Conservation (phyloP, 169 alveolate species). For the Plasmodium gallinaceum region DNA sequence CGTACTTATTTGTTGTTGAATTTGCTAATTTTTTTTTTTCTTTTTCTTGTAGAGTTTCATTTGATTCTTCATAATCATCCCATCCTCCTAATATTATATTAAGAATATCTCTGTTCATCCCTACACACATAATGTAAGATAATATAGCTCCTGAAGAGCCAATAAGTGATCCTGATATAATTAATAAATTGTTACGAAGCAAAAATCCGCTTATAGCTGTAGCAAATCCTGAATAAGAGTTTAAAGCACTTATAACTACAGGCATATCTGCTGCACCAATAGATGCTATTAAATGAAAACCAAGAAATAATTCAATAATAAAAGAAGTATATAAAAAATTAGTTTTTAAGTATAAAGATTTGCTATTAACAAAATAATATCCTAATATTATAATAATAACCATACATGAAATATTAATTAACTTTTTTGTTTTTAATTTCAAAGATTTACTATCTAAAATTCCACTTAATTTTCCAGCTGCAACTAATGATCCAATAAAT, state of each 20-base stretch:
- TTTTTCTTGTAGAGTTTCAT: constrained; percentile 86
- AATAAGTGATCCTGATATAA: constrained; percentile 94
- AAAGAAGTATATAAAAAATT: constrained; percentile 78
- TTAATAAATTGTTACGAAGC: constrained; percentile 91
- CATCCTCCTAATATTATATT: constrained; percentile 93
- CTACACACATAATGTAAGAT: constrained; percentile 95
- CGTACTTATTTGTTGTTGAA: constrained; percentile 85
- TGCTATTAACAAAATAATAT: constrained; percentile 57
- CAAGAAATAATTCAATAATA: constrained; percentile 85
- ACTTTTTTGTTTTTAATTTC: constrained; percentile 86
- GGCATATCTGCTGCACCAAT: constrained; percentile 98
- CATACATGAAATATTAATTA: constrained; percentile 78
- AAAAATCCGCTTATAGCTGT: constrained; percentile 94
- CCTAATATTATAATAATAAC: constrained; percentile 80
- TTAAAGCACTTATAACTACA: constrained; percentile 94
- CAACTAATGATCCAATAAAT: constrained; percentile 95
- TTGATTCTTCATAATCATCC: constrained; percentile 84
- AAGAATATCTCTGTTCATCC: constrained; percentile 93
- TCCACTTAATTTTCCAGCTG: constrained; percentile 94
- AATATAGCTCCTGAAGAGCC: constrained; percentile 97
- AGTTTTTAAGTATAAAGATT: constrained; percentile 68
- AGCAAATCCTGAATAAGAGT: constrained; percentile 96
- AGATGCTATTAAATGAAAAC: constrained; percentile 91
- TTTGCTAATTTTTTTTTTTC: constrained; percentile 85
- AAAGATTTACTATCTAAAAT: constrained; percentile 87